Conservation (phyloP, 768 basidiomycete species). For the Lactifluus piperatus region DNA sequence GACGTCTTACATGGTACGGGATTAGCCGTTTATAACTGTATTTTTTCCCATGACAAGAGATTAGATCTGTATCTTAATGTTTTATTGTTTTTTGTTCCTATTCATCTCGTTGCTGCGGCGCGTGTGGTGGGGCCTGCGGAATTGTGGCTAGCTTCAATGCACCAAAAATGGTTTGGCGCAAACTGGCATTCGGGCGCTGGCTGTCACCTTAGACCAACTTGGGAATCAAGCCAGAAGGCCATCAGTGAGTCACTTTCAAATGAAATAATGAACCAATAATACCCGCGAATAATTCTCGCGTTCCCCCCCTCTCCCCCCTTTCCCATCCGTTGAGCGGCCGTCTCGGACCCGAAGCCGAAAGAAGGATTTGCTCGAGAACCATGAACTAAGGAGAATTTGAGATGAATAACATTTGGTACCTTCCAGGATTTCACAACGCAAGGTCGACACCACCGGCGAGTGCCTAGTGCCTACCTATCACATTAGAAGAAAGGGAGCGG, state of each 20-base stretch:
- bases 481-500: too few relatives aligned
- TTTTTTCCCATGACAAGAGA: background rate
- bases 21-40: constrained; percentile 12
- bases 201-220: background rate
- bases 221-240: background rate
- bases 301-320: too few relatives aligned
- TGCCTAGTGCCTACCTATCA: too few relatives aligned
- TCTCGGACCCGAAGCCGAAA: too few relatives aligned
- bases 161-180: background rate
- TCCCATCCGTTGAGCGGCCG: too few relatives aligned
- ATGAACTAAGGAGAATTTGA: too few relatives aligned
- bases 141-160: background rate
- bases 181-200: background rate
- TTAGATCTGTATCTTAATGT: constrained; percentile 6
- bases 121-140: background rate
- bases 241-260: too few relatives aligned
- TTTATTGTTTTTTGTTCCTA: background rate
- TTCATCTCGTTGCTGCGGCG: background rate
- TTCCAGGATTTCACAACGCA: too few relatives aligned
- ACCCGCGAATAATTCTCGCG: background rate
- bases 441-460: too few relatives aligned
- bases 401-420: too few relatives aligned
- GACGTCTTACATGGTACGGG: background rate
- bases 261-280: too few relatives aligned
- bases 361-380: too few relatives aligned